Base-by-base conservation (phyloP, 2,329 filamentous ascomycete genomes). In the Phaeosphaeriaceae sp. region DNA sequence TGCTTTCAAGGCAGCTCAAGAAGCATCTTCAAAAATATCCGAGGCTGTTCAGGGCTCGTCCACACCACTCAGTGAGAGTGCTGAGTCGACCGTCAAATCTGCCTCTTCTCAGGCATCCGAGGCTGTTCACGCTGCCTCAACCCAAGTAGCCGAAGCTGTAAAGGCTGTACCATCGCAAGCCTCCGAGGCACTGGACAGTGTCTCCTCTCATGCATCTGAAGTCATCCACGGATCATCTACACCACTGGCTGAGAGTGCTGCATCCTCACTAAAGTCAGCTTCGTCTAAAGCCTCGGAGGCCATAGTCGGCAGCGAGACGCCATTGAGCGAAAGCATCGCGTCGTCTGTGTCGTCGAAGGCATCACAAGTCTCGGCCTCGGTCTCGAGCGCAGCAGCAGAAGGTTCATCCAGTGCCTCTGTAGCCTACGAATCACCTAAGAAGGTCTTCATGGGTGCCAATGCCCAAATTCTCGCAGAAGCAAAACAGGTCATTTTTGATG, bases 401-500 rank as follows among this genome's bases (percentile, higher is more conserved):
- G 44, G 61, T 54, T 48, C 66, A 55, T 25, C 64, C 58, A 63
- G 66, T 3, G 66, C 63, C 10, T 71, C 71, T 24, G 57, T 56
- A 13, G 72, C 69, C 33, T 68, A 71, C 25, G 67, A 73, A 27
- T 65, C 69, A 6, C 76, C 80, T 1, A 80, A 79, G 63, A 85
- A 85, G 69, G 82, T 86, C 27, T 85, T 82, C 67, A 83, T 82
- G 67, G 80, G 85, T 69, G 82, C 83, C 54, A 81, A 84, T 75
- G 82, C 84, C 47, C 80, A 85, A 66, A 73, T 80, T 40, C 71
- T 85, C 48, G 79, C 81, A 13, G 79, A 81, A 53, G 80, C 79
- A 4, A 80, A 78, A 36, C 75, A 79, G 54, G 78, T 81, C 21
- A 77, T 84, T 33, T 72, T 82, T 24, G 76, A 86, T 47, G 84